These are phyloP conservation scores for Daldinia concentrica DNA, from an alignment of 495 filamentous ascomycete species.

Conservation along the genomic window DNA sequence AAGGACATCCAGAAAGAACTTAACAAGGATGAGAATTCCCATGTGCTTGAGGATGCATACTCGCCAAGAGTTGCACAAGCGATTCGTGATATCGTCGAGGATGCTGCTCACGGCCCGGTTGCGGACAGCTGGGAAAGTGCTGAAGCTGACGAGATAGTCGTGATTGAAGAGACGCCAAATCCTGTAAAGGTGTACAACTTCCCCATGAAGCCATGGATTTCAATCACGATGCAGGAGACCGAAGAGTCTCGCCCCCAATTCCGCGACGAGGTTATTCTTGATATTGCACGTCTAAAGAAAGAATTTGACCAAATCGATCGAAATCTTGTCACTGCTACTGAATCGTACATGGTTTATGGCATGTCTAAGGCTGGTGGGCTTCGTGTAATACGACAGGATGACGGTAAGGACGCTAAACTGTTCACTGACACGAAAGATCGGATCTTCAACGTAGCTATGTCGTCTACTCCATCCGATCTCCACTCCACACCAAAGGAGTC, in stretches of 20 bases:
- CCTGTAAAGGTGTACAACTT: slow-evolving; percentile 89
- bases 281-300: slow-evolving; percentile 93
- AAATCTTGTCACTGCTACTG: slow-evolving; percentile 87
- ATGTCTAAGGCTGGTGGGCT: slow-evolving; percentile 91
- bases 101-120: slow-evolving; percentile 62
- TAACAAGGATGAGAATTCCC: slow-evolving; percentile 62
- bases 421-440: slow-evolving; percentile 88
- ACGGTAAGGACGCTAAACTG: slow-evolving; percentile 86
- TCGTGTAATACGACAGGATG: slow-evolving; percentile 91
- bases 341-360: slow-evolving; percentile 90
- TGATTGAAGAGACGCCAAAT: slow-evolving; percentile 70
- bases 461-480: slow-evolving; percentile 62
- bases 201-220: slow-evolving; percentile 93
- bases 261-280: slow-evolving; percentile 77
- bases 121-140: slow-evolving; percentile 85
- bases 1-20: slow-evolving; percentile 65
- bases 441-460: slow-evolving; percentile 91
- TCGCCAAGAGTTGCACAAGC: slow-evolving; percentile 63
- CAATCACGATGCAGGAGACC: slow-evolving; percentile 67
- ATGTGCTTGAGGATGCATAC: slow-evolving; percentile 61
- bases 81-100: slow-evolving; percentile 66
- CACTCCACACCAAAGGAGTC: slow-evolving; percentile 68
- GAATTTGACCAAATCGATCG: slow-evolving; percentile 97
- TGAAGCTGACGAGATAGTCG: slow-evolving; percentile 73
- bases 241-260: slow-evolving; percentile 62